These are phyloP conservation scores for Mycena crocata DNA, from an alignment of 768 basidiomycete species.

Conservation along the genomic window DNA sequence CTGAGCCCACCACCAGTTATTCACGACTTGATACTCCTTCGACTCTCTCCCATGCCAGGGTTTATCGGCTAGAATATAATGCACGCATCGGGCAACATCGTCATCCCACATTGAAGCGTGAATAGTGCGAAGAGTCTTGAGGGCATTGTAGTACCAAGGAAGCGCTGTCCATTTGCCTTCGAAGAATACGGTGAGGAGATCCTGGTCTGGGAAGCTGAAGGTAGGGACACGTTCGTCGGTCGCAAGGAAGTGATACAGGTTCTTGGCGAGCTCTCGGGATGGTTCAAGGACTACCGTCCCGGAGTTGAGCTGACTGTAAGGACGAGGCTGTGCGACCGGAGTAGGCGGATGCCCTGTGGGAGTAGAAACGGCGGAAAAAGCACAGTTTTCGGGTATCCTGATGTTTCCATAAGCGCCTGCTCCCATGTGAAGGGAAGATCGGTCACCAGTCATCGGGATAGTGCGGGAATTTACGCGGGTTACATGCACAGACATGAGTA, in stretches of 20 bases:
- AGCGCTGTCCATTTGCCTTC: slow-evolving; percentile 81
- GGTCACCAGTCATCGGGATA: slow-evolving; percentile 91
- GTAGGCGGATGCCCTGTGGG: slow-evolving; percentile 55
- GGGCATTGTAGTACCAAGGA: slow-evolving; percentile 91
- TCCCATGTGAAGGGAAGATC: slow-evolving; percentile 29
- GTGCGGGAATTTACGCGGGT: slow-evolving; percentile 84
- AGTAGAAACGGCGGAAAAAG: slow-evolving; percentile 70
- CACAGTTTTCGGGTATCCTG: slow-evolving; percentile 95
- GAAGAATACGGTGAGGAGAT: slow-evolving; percentile 87
- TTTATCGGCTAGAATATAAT: slow-evolving; percentile 89
- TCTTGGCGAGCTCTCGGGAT: slow-evolving; percentile 63
- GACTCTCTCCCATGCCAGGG: slow-evolving; percentile 76
- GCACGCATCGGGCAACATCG: slow-evolving; percentile 85
- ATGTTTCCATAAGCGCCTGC: slow-evolving; percentile 27
- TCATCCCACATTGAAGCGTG: slow-evolving; percentile 88
- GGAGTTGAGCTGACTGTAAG: slow-evolving; percentile 88
- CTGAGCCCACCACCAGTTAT: slow-evolving; percentile 87
- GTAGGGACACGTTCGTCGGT: slow-evolving; percentile 52
- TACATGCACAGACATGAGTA: slow-evolving; percentile 92
- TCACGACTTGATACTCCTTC: slow-evolving; percentile 63
- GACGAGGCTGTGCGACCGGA: slow-evolving; percentile 65
- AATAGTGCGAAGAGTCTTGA: slow-evolving; percentile 83
- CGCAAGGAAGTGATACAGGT: slow-evolving; percentile 67
- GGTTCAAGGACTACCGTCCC: slow-evolving; percentile 90
- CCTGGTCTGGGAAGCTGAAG: slow-evolving; percentile 89